Percentiles rank a stretch among this genome's conserved stretches.
phyloP scores from a whole-genome alignment of 2,329 filamentous ascomycete genomes.

The Shiraia bambusicola region DNA sequence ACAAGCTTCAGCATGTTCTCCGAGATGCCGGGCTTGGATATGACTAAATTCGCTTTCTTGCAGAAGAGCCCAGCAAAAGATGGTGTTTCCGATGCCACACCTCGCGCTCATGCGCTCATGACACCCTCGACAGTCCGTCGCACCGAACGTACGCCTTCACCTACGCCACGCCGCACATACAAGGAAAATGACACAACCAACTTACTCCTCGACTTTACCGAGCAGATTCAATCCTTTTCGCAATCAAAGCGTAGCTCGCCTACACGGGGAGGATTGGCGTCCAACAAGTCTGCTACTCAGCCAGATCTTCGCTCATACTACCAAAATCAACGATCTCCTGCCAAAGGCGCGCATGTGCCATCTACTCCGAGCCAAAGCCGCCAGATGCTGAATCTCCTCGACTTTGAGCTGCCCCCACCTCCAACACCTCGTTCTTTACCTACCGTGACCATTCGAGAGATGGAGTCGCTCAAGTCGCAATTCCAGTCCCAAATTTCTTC shows the following conservation, averaged over 20 bases:
- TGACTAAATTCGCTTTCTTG: slow-evolving; percentile 78
- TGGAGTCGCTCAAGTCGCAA: slow-evolving; percentile 87
- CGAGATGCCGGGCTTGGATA: slow-evolving; percentile 71
- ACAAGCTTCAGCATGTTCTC: slow-evolving; percentile 86
- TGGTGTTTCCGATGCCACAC: slow-evolving; percentile 28
- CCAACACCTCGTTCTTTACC: slow-evolving; percentile 91
- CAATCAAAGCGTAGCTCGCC: slow-evolving; percentile 44
- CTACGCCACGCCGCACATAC: slow-evolving; percentile 56
- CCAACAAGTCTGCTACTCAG: slow-evolving; percentile 53
- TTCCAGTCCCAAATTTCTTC: slow-evolving; percentile 92
- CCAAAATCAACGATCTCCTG: slow-evolving; percentile 37
- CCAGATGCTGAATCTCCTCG: slow-evolving; percentile 54
- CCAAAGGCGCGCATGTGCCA: slow-evolving; percentile 31
- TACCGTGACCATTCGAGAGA: slow-evolving; percentile 84
- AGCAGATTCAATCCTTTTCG: slow-evolving; percentile 65
- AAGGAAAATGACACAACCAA: slow-evolving; percentile 67
- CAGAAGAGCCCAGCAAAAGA: slow-evolving; percentile 57
- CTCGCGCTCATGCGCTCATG: slow-evolving; percentile 40
- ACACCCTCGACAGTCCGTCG: slow-evolving; percentile 56
- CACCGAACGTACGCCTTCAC: slow-evolving; percentile 48
- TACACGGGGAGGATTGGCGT: slow-evolving; percentile 47
- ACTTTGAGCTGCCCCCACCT: slow-evolving; percentile 91
- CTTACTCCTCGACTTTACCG: slow-evolving; percentile 83
- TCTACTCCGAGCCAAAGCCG: slow-evolving; percentile 36
- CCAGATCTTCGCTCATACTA: slow-evolving; percentile 51